Conservation (phyloP, 768 basidiomycete species). For the Pholiota conissans region DNA sequence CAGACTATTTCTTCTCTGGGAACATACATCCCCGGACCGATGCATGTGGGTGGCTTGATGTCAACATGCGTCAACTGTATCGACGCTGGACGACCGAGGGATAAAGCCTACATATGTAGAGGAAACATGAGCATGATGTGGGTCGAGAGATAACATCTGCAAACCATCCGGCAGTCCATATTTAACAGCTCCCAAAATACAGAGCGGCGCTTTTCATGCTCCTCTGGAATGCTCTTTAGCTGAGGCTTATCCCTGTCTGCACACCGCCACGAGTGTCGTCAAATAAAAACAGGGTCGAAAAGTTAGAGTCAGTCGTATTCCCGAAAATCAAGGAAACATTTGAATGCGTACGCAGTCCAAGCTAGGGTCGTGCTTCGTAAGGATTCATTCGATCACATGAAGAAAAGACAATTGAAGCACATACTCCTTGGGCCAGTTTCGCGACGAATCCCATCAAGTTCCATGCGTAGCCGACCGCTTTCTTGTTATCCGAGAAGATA, state of each 20-base stretch:
- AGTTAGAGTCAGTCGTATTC: not conserved
- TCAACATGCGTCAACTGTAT: constrained; percentile 67
- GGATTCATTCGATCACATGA: constrained; percentile 9
- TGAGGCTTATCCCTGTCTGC: constrained; percentile 69
- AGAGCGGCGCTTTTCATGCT: constrained; percentile 65
- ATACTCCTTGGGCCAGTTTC: constrained; percentile 71
- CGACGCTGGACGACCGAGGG: constrained; percentile 72
- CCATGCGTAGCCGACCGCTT: constrained; percentile 74
- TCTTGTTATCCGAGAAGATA: constrained; percentile 73
- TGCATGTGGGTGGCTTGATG: constrained; percentile 52
- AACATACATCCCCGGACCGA: constrained; percentile 45
- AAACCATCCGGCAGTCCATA: constrained; percentile 72
- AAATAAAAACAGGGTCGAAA: not conserved
- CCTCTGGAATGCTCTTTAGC: constrained; percentile 68
- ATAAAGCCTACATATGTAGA: constrained; percentile 49
- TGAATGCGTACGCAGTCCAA: constrained; percentile 61
- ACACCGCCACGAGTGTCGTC: constrained; percentile 11
- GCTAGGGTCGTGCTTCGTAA: constrained; percentile 33
- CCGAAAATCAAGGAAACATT: not conserved
- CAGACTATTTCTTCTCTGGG: constrained; percentile 52
- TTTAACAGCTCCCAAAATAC: constrained; percentile 78
- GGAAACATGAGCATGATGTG: not conserved
- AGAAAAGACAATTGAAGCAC: constrained; percentile 23
- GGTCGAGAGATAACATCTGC: not conserved
- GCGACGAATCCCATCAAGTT: constrained; percentile 74